Conservation (phyloP, 2,329 filamentous ascomycete species). For the Sporothrix protearum region DNA sequence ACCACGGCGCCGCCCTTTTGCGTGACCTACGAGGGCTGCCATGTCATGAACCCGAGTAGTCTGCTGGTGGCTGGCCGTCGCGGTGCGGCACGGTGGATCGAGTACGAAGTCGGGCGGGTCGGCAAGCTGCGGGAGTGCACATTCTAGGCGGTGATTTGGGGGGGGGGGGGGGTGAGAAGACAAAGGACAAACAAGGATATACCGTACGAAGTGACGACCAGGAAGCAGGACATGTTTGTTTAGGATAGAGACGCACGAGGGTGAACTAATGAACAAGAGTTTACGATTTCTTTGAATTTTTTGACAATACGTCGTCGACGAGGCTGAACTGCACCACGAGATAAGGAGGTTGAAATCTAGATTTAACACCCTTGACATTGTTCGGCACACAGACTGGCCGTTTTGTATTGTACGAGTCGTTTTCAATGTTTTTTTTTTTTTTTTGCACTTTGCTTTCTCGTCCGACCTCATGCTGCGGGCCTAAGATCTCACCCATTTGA, state of each 20-base stretch:
- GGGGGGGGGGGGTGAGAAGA: background rate
- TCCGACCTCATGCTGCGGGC: background rate
- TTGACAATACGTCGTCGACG: too few relatives aligned
- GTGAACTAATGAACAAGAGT: background rate
- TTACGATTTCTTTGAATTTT: too few relatives aligned
- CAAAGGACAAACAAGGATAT: background rate
- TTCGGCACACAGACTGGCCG: background rate
- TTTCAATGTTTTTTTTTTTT: background rate
- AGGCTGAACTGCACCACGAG: too few relatives aligned
- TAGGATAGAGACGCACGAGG: background rate
- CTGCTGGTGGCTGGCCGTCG: conserved; percentile 67
- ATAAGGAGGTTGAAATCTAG: too few relatives aligned
- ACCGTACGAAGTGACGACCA: conserved; percentile 1
- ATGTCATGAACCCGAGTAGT: conserved; percentile 87
- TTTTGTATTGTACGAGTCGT: background rate
- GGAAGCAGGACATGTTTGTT: background rate
- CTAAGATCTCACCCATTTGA: background rate
- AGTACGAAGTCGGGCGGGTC: conserved; percentile 69
- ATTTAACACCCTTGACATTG: too few relatives aligned
- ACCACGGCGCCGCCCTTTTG: conserved; percentile 76
- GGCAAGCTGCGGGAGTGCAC: conserved; percentile 62
- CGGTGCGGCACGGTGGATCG: conserved; percentile 75
- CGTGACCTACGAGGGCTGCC: conserved; percentile 89
- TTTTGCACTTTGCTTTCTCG: background rate
- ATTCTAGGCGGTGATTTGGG: conserved; percentile 40